phyloP scores from a whole-genome alignment of 179 eudicot species.

The Amaranthus tricolor region DNA sequence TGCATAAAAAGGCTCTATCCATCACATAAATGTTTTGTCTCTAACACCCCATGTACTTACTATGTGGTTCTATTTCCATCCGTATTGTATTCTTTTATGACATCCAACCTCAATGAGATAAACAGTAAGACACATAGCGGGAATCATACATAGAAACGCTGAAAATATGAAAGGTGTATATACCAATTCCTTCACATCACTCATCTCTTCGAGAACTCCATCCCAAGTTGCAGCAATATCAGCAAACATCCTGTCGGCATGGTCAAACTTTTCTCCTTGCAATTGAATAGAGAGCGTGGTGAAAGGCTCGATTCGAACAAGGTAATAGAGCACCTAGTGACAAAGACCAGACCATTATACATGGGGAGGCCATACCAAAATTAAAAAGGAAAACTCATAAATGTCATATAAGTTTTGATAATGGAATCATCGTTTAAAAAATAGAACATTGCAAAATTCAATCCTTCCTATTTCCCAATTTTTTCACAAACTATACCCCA shows the following conservation, averaged over 20 bases:
- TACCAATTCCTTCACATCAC: constrained; percentile 99
- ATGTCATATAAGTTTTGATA: not conserved
- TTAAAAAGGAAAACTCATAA: not conserved
- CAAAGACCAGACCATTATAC: constrained; percentile 26
- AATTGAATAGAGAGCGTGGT: constrained; percentile 91
- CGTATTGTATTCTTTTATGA: too few relatives aligned
- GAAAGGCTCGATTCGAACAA: constrained; percentile 92
- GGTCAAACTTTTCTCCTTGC: constrained; percentile 98
- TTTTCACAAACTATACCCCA: not conserved
- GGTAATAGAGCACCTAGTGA: constrained; percentile 87
- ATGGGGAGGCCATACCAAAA: not conserved
- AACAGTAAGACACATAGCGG: not conserved
- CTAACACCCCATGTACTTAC: too few relatives aligned
- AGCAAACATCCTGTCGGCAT: constrained; percentile 95
- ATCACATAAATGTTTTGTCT: too few relatives aligned
- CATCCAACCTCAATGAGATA: too few relatives aligned
- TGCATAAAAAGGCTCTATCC: too few relatives aligned
- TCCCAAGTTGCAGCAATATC: constrained; percentile 95
- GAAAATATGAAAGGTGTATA: not conserved
- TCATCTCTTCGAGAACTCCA: constrained; percentile 96
- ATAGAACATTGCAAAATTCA: not conserved
- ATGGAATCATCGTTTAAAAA: not conserved
- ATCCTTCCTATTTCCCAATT: not conserved
- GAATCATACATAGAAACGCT: not conserved
- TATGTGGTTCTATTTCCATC: too few relatives aligned